phyloP scores from a whole-genome alignment of 2,329 filamentous ascomycete species.

The Karstenula rhodostoma region DNA sequence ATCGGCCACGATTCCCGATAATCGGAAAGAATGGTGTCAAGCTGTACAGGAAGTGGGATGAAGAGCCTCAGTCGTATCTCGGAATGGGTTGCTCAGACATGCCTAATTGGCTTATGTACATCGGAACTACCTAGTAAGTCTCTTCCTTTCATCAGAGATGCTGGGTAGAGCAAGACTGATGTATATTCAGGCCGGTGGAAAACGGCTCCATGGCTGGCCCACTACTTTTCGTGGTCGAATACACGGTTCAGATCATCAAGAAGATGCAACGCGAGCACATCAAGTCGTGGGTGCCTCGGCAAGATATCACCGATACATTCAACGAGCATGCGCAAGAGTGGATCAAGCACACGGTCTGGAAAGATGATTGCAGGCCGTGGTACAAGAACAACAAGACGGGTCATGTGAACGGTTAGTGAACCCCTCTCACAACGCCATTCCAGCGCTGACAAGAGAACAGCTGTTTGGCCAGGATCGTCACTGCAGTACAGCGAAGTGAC shows the following conservation, averaged over 20 bases:
- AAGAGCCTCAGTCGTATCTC: conserved; percentile 51
- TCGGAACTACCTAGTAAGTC: conserved; percentile 48
- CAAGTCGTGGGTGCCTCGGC: conserved; percentile 50
- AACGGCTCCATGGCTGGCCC: conserved; percentile 57
- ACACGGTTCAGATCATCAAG: conserved; percentile 53
- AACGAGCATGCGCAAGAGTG: conserved; percentile 57
- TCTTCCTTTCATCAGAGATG: conserved; percentile 58
- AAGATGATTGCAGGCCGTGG: conserved; percentile 55
- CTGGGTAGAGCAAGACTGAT: conserved; percentile 10
- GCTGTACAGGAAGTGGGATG: conserved; percentile 52
- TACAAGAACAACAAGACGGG: conserved; percentile 55
- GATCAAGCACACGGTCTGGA: conserved; percentile 61
- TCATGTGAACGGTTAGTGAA: conserved; percentile 40
- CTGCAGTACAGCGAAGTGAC: conserved; percentile 58
- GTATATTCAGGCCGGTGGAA: conserved; percentile 50
- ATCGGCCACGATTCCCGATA: conserved; percentile 50
- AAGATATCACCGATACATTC: conserved; percentile 53
- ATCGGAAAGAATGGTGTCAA: conserved; percentile 52
- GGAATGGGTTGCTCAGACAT: conserved; percentile 54
- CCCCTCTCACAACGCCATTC: background rate
- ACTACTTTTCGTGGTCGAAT: conserved; percentile 49
- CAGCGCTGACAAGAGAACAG: conserved; percentile 17
- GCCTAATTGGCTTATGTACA: conserved; percentile 54
- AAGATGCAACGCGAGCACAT: conserved; percentile 58
- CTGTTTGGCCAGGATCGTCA: conserved; percentile 60